Evolutionary conservation across 2,329 filamentous ascomycete genomes (phyloP), one percentile per base, ranked within the genome.

Genomic region (Microsporum canis): DNA sequence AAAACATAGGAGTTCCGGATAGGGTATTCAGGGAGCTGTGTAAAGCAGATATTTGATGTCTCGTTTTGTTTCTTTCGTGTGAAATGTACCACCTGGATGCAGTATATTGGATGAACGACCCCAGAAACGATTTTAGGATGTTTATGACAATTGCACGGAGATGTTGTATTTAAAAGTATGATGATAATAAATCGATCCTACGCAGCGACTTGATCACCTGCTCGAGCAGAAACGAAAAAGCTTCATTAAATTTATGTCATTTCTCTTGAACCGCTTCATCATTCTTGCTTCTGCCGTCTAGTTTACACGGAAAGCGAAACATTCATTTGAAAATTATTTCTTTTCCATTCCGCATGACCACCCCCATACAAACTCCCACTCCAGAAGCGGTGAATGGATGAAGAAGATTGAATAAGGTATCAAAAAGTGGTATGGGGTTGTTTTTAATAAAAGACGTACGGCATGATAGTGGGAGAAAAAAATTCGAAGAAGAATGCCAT

Each of bases 201-300:
- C 14, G 14, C 38, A 39, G 10, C 38, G 14, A 39, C 14, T 12
- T 12, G 14, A 23, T 23, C 17, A 23, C 17, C 17, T 12, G 14
- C 45, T 14, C 27, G 23, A 14, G 23, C 8, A 45, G 38, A 10
- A 33, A 47, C 17, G 17, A 17, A 43, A 58, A 34, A 36, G 14
- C 39, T 45, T 47, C 57, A 58, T 45, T 43, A 33, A n/a, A 34
- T 33, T 47, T 58, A n/a, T 36, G 57, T 58, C 39, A 58, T 58
- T 36, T 45, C 39, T 27, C 39, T 58, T 23, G 36, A 33, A 45
- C 43, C 39, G n/a, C 27, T 45, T 58, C 57, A 58, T 36, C 51
- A 55, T 55, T 55, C 51, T 55, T 55, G 31, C 51, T 55, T 55
- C 51, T 55, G 51, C 33, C 51, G 51, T 55, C 51, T 55, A 55